Percentiles rank a stretch among this genome's conserved stretches.
phyloP scores from a whole-genome alignment of 2,329 filamentous ascomycete genomes.

The Aspergillus aculeatus region DNA sequence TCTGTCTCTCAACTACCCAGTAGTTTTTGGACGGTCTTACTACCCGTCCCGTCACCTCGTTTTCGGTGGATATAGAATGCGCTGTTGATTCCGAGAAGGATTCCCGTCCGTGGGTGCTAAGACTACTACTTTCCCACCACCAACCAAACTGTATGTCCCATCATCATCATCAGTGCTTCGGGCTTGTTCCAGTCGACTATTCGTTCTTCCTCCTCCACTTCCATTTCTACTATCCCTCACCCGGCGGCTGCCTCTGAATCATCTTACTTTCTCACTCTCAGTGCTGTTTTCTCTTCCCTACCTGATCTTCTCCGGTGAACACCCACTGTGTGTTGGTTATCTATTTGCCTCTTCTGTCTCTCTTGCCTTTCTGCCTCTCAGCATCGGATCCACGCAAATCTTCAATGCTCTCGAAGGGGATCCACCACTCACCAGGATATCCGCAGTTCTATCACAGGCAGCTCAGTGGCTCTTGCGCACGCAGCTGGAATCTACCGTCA shows the following conservation, averaged over 20 bases:
- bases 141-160: slow-evolving; percentile 6
- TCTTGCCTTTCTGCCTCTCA: not conserved
- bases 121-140: not conserved
- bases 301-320: not conserved
- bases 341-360: not conserved
- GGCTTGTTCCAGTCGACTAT: not conserved
- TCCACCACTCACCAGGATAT: slow-evolving; percentile 8
- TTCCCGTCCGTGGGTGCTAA: slow-evolving; percentile 1
- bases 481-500: not conserved
- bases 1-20: not conserved
- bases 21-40: not conserved
- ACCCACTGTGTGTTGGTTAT: not conserved
- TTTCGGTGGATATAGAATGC: slow-evolving; percentile 6
- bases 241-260: not conserved
- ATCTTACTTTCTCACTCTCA: not conserved
- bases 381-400: not conserved
- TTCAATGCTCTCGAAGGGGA: slow-evolving; percentile 3
- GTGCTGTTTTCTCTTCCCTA: not conserved
- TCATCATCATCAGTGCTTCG: not conserved
- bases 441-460: slow-evolving; percentile 1
- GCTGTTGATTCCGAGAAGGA: slow-evolving; percentile 4
- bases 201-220: not conserved
- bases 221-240: not conserved
- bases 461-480: not conserved
- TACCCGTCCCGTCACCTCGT: not conserved